A percentile compares a stretch with the other conserved stretches of the same genome.
Evolutionary conservation across 495 filamentous ascomycete genomes (phyloP).

Genomic region (Neurospora tetrasperma): DNA sequence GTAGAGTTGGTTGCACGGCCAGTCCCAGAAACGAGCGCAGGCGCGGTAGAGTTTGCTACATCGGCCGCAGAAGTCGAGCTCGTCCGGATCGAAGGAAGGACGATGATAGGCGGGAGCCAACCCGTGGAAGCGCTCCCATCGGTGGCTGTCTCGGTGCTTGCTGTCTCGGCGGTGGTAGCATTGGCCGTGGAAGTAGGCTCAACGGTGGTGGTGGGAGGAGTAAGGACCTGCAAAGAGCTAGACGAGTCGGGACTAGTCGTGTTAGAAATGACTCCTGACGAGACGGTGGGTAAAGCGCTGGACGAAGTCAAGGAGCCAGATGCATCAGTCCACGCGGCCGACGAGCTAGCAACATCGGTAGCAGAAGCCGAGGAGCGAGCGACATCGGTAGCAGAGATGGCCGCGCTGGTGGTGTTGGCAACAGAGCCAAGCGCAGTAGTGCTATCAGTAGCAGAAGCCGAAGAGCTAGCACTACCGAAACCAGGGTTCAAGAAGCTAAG

Average conservation of each 20-base stretch:
- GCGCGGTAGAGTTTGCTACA: not conserved
- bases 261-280: not conserved
- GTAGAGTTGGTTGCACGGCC: not conserved
- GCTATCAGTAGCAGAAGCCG: not conserved
- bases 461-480: not conserved
- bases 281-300: not conserved
- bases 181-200: not conserved
- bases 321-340: not conserved
- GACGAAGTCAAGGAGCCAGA: not conserved
- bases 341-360: not conserved
- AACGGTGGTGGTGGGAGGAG: not conserved
- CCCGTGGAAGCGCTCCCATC: not conserved
- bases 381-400: not conserved
- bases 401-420: not conserved
- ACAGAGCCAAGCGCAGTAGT: conserved; percentile 1
- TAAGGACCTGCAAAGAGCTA: not conserved
- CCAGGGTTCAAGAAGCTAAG: not conserved
- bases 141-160: not conserved
- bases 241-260: not conserved
- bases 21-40: not conserved
- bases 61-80: not conserved
- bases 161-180: not conserved
- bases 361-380: conserved; percentile 1
- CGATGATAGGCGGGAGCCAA: not conserved
- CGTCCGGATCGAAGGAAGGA: conserved; percentile 5